These are phyloP conservation scores for Trichoderma gracile DNA, from an alignment of 2,329 filamentous ascomycete genomes.

Conservation along the genomic window DNA sequence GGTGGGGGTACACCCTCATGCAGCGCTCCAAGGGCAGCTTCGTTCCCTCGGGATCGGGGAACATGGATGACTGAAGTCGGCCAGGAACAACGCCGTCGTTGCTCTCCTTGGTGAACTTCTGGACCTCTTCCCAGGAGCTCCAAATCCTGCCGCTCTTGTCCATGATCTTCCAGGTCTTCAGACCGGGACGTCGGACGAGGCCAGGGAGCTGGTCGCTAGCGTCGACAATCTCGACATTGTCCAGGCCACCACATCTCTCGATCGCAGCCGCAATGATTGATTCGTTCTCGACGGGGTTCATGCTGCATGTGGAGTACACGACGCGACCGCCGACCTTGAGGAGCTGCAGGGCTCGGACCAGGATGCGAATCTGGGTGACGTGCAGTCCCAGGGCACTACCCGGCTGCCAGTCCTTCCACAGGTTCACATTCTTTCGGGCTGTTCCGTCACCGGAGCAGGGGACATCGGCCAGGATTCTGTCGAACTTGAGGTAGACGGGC, in stretches of 20 bases:
- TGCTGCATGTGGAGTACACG: constrained; percentile 97
- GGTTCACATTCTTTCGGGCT: constrained; percentile 83
- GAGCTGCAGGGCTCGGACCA: constrained; percentile 91
- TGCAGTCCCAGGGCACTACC: constrained; percentile 86
- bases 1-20: constrained; percentile 91
- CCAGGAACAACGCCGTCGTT: constrained; percentile 58
- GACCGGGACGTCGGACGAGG: constrained; percentile 73
- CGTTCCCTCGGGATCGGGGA: constrained; percentile 60
- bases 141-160: constrained; percentile 80
- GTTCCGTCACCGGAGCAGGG: constrained; percentile 97
- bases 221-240: constrained; percentile 82
- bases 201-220: constrained; percentile 75
- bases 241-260: constrained; percentile 79
- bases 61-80: constrained; percentile 79
- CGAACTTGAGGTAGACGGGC: constrained; percentile 86
- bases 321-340: constrained; percentile 92
- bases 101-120: constrained; percentile 64
- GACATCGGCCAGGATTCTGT: constrained; percentile 93
- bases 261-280: constrained; percentile 87
- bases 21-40: constrained; percentile 82
- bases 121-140: constrained; percentile 79
- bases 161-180: constrained; percentile 87
- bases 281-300: constrained; percentile 98
- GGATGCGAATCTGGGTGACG: constrained; percentile 81
- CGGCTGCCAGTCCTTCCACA: constrained; percentile 95